Conservation (phyloP, 495 filamentous ascomycete genomes). For the Elaphomyces granulatus region DNA sequence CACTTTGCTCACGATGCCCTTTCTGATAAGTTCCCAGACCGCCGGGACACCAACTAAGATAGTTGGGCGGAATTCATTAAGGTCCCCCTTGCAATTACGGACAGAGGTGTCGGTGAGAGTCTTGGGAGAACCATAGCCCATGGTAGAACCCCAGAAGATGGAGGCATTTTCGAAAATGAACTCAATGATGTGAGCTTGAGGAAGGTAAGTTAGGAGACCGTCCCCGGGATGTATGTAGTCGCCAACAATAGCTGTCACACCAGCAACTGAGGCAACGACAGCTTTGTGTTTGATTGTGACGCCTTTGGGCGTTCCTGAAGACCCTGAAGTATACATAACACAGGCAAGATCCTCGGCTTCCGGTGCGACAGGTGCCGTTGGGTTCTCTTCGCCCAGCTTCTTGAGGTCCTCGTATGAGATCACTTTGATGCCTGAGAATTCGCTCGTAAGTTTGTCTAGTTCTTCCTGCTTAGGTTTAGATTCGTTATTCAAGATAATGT, state of each 20-base stretch:
- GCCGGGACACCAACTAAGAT: slow-evolving; percentile 75
- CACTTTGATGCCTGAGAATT: slow-evolving; percentile 51
- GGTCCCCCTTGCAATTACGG: slow-evolving; percentile 71
- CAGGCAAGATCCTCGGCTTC: slow-evolving; percentile 60
- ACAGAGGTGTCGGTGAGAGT: slow-evolving; percentile 67
- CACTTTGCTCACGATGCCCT: slow-evolving; percentile 67
- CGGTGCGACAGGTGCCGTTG: slow-evolving; percentile 53
- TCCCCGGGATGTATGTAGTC: slow-evolving; percentile 66
- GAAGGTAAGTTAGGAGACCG: slow-evolving; percentile 65
- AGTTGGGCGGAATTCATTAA: slow-evolving; percentile 63
- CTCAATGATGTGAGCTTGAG: slow-evolving; percentile 71
- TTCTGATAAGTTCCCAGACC: slow-evolving; percentile 81
- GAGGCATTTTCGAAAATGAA: slow-evolving; percentile 73
- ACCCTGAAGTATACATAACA: too few relatives aligned
- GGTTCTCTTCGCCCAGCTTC: slow-evolving; percentile 58
- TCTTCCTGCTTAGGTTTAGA: slow-evolving; percentile 51
- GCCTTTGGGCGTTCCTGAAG: too few relatives aligned
- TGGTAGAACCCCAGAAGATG: slow-evolving; percentile 66
- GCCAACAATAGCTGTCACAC: slow-evolving; percentile 63
- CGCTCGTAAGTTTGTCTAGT: slow-evolving; percentile 50
- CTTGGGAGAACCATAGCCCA: slow-evolving; percentile 75
- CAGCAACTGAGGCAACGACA: too few relatives aligned
- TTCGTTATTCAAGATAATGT: slow-evolving; percentile 64
- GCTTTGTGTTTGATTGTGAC: too few relatives aligned
- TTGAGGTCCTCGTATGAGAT: slow-evolving; percentile 60